Base-by-base conservation (phyloP, 2,329 filamentous ascomycete species). In the Penicillium sp. region DNA sequence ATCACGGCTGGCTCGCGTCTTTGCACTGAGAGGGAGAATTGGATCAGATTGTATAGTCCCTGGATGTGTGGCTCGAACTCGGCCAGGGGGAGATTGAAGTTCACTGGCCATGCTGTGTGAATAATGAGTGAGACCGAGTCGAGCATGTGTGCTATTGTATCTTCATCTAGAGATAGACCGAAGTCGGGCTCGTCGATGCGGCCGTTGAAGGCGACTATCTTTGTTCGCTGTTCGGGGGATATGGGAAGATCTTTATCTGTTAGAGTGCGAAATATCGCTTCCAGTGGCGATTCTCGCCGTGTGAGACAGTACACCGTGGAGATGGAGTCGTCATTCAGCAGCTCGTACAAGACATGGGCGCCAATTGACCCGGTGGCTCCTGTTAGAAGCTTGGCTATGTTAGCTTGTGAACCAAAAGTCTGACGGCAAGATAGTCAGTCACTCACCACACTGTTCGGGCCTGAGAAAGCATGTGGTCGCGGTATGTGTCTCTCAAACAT, bases 61-160 rank as follows among this genome's bases (percentile, higher is more conserved):
- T 59, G 55, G 45, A 75, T 78, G 61, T 82, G 78, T 37, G 76
- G 74, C 32, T 74, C 75, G 59, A 82, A 83, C 60, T 73, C 78
- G 22, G 68, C 60, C 1, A 83, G 69, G 1, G 77, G 78, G 53
- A 82, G 72, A 39, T 78, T 78, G 70, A 83, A 83, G 63, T 83
- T 82, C 50, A 84, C 81, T 1, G 79, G 77, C 81, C 81, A 84
- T 16, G 81, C 81, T 2, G 79, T 72, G 63, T 83, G 81, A 46
- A 82, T 75, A 42, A 83, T 76, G 13, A 74, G 69, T 4, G 79
- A 77, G 1, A 75, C 72, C 44, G 76, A 69, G 22, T 65, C 50
- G 5, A 72, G 73, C 49, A 83, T 71, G 29, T 70, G 55, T 4
- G 64, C 43, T 55, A 80, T 76, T n/a, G 68, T 64, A 4, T 64